These are phyloP conservation scores for Candida glucosophila DNA, from an alignment of 1,139 yeast species.

Conservation along the genomic window DNA sequence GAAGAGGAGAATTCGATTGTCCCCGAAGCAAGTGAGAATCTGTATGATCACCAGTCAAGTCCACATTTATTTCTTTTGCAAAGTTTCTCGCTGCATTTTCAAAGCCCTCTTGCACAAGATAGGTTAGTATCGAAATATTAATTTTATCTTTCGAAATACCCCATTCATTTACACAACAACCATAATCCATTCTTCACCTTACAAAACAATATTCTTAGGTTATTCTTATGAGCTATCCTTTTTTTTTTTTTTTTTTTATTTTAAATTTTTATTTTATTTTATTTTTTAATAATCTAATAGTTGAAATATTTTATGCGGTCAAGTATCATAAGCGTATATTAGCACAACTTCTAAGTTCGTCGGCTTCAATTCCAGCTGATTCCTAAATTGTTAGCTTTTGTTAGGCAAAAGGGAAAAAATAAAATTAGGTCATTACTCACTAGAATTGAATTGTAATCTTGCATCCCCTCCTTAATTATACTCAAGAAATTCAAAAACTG, in stretches of 20 bases:
- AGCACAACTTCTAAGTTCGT: too few species aligned
- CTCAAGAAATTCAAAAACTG: slow-evolving; percentile 5
- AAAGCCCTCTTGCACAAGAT: slow-evolving; percentile 52
- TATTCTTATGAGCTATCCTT: too few species aligned
- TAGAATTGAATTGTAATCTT: slow-evolving; percentile 4
- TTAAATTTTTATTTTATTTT: too few species aligned
- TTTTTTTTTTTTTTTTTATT: too few species aligned
- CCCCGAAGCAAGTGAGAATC: not conserved
- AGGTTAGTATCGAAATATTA: slow-evolving; percentile 41
- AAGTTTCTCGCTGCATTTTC: slow-evolving; percentile 43
- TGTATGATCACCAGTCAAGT: slow-evolving; percentile 5
- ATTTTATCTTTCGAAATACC: slow-evolving; percentile 23
- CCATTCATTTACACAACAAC: too few species aligned
- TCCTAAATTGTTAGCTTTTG: slow-evolving; percentile 2
- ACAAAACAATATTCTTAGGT: too few species aligned
- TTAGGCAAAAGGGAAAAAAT: not conserved
- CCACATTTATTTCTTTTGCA: slow-evolving; percentile 33
- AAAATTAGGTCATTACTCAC: slow-evolving; percentile 4
- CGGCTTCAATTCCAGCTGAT: too few species aligned
- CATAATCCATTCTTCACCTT: too few species aligned
- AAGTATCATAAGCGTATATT: too few species aligned
- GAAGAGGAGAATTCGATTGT: not conserved
- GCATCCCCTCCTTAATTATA: slow-evolving; percentile 4
- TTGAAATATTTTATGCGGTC: too few species aligned
- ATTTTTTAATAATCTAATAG: too few species aligned